A percentile compares a stretch with the other conserved stretches of the same genome.
phyloP scores from a whole-genome alignment of 164 flowering plant species.

The Akebia trifoliata region DNA sequence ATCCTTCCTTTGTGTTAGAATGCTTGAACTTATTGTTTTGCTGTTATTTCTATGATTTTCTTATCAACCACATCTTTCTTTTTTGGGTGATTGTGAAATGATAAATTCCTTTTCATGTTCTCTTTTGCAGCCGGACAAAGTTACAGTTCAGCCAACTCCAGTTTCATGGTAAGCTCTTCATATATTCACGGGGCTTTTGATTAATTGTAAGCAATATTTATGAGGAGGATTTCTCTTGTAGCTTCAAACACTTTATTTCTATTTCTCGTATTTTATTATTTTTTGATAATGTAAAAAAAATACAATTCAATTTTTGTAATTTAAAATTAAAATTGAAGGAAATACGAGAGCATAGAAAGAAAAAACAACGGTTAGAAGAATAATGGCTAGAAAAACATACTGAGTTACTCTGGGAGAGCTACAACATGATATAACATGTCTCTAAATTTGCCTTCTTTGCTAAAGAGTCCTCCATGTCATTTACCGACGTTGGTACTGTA shows the following conservation, averaged over 20 bases:
- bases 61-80: background rate
- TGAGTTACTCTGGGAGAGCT: background rate
- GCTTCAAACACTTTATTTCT: background rate
- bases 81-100: background rate
- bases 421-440: background rate
- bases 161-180: conserved; percentile 55
- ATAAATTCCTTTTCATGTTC: background rate
- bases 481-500: background rate
- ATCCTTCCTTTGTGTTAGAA: background rate
- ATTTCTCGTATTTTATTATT: background rate
- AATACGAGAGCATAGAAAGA: background rate
- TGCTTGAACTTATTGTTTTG: background rate
- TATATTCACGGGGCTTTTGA: background rate
- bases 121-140: conserved; percentile 61
- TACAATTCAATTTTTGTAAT: no score
- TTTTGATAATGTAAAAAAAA: no score
- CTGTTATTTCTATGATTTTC: background rate
- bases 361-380: background rate
- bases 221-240: no score
- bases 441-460: background rate
- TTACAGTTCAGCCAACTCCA: conserved; percentile 65
- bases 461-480: background rate
- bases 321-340: no score
- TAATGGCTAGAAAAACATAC: background rate
- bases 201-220: background rate